phyloP scores from a whole-genome alignment of 768 basidiomycete genomes.

The Mycena crocata region DNA sequence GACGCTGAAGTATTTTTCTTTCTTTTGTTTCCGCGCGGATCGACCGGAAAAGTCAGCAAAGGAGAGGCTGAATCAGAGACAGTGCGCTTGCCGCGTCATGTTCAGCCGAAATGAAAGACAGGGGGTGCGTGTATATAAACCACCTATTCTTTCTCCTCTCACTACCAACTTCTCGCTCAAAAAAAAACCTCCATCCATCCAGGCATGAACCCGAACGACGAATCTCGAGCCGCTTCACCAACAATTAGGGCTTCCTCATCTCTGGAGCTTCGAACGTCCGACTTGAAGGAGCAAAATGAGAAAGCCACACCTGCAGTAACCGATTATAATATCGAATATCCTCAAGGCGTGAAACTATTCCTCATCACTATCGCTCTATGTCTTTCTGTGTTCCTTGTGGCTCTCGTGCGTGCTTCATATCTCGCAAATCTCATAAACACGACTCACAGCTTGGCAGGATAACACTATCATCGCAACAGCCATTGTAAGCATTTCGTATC shows the following conservation, averaged over 20 bases:
- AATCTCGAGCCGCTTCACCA: conserved; percentile 4
- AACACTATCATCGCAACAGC: conserved; percentile 28
- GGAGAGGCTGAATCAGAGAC: background rate
- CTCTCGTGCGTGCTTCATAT: conserved; percentile 6
- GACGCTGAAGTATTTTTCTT: too few relatives aligned
- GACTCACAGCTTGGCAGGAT: conserved; percentile 5
- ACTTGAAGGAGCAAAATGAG: background rate
- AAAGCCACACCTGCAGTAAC: background rate
- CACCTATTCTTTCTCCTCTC: background rate
- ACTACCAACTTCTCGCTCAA: background rate
- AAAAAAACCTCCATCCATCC: background rate
- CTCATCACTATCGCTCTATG: conserved; percentile 21
- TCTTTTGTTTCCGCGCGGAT: background rate
- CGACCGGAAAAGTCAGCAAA: background rate
- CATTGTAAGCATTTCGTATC: conserved; percentile 7
- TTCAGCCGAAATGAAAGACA: background rate
- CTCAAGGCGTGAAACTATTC: conserved; percentile 11
- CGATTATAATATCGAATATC: conserved; percentile 21
- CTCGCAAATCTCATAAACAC: background rate
- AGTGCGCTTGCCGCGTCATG: conserved; percentile 1
- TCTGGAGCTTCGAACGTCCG: background rate
- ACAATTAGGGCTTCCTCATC: conserved; percentile 7
- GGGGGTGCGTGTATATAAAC: background rate
- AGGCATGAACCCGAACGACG: background rate
- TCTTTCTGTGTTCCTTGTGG: conserved; percentile 23